Evolutionary conservation across 2,329 filamentous ascomycete genomes (phyloP), one percentile per base, ranked within the genome.

Genomic region (Pseudonectria buxi): DNA sequence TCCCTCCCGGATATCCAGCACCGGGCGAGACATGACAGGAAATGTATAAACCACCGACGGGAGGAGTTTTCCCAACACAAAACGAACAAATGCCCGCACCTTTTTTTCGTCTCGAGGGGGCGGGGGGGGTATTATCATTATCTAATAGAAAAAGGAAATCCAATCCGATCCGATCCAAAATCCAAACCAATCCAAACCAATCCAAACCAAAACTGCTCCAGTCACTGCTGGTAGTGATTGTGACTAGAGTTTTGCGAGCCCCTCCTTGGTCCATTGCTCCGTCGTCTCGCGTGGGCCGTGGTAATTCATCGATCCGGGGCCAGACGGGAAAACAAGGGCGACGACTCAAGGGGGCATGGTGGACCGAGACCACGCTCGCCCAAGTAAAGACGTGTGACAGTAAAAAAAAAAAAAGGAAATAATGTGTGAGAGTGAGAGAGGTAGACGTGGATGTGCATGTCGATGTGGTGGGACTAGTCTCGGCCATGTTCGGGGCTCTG

Each of bases 61-160:
- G 18, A 22, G 18, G 9, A 22, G 18, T 9, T 9, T 9, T 9
- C 9, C 5, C 39, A 46, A 46, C 40, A 32, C 39, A 43, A 12
- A 37, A 37, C 40, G 32, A 31, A 46, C 41, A 52, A 45, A 47
- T 49, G 43, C 49, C 49, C 47, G 47, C 49, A 47, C 49, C 47
- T 5, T 22, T 22, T 22, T 51, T 41, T 35, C 49, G 44, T 52
- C 44, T 49, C 41, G 45, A 52, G 47, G 37, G 43, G 46, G n/a
- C n/a, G n/a, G 49, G 18, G 18, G 9, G 49, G 52, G 51, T 53
- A 56, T 56, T 56, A 56, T 56, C 54, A 56, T 56, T 56, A 56
- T 56, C 46, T 52, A 55, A 40, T 52, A 46, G 46, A 46, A 44
- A 46, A 41, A 34, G 11, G 18, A 35, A 27, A 43, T 38, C 28